Conservation (phyloP, 2,329 filamentous ascomycete genomes). For the Colletotrichum chrysophilum region DNA sequence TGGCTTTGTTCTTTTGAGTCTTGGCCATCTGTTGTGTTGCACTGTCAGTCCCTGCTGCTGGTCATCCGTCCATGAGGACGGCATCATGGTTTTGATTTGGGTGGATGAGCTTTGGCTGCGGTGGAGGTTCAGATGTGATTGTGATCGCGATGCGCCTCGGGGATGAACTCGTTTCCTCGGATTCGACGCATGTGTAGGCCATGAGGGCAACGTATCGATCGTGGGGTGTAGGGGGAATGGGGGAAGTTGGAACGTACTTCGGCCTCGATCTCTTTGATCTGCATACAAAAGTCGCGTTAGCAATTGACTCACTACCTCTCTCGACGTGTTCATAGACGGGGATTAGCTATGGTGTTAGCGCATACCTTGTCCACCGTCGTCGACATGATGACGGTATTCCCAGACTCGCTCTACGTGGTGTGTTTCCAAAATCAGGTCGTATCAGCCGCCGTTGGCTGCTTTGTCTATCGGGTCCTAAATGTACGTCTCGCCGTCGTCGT, state of each 20-base stretch:
- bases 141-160: not conserved
- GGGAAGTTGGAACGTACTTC: slow-evolving; percentile 67
- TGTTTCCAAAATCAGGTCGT: not conserved
- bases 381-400: slow-evolving; percentile 71
- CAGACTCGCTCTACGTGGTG: not conserved
- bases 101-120: not conserved
- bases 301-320: slow-evolving; percentile 4
- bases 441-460: not conserved
- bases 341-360: not conserved
- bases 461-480: not conserved
- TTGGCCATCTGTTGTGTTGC: slow-evolving; percentile 75
- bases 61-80: not conserved
- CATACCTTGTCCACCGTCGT: slow-evolving; percentile 95
- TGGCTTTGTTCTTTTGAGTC: slow-evolving; percentile 98
- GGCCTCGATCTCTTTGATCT: slow-evolving; percentile 97
- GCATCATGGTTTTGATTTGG: not conserved
- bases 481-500: not conserved
- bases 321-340: not conserved
- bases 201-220: not conserved
- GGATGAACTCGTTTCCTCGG: not conserved
- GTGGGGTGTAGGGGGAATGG: slow-evolving; percentile 11
- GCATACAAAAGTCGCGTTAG: slow-evolving; percentile 38
- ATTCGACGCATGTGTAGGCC: not conserved
- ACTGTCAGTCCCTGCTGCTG: not conserved
- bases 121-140: not conserved